A percentile compares a stretch with the other conserved stretches of the same genome.
phyloP scores from a whole-genome alignment of 2,329 filamentous ascomycete genomes.

The Bipolaris cookei region DNA sequence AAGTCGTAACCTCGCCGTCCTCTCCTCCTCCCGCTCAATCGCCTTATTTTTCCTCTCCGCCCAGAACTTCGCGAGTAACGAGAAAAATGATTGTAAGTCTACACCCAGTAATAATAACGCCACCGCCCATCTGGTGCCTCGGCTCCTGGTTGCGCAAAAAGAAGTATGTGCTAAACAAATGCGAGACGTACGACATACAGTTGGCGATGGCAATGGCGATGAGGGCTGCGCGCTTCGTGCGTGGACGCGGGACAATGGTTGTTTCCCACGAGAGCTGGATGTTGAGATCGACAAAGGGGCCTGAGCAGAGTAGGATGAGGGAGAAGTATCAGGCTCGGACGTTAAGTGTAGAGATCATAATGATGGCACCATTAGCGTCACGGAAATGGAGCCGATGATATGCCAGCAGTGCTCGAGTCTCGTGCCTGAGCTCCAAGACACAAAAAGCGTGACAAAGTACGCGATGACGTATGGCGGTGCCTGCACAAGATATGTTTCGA shows the following conservation, averaged over 20 bases:
- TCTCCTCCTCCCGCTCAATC: constrained; percentile 6
- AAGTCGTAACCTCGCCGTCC: neutral
- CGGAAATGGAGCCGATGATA: constrained; percentile 30
- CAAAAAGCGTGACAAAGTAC: constrained; percentile 30
- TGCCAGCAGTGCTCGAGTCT: constrained; percentile 41
- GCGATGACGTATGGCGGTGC: constrained; percentile 50
- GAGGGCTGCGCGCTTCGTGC: constrained; percentile 52
- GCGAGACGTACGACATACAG: constrained; percentile 47
- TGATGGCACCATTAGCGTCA: constrained; percentile 27
- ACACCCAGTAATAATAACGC: constrained; percentile 17
- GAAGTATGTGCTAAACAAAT: constrained; percentile 54
- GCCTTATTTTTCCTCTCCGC: constrained; percentile 11
- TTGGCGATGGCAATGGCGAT: constrained; percentile 55
- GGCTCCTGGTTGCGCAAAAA: constrained; percentile 24
- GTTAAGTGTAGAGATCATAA: constrained; percentile 40
- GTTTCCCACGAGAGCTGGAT: constrained; percentile 54
- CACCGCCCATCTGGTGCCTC: constrained; percentile 18
- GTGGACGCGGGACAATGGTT: constrained; percentile 50
- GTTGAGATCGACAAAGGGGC: constrained; percentile 50
- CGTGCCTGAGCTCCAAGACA: constrained; percentile 37
- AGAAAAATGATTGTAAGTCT: constrained; percentile 6
- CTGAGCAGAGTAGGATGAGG: constrained; percentile 38
- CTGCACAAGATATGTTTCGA: constrained; percentile 50
- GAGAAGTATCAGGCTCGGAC: constrained; percentile 41
- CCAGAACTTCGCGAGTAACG: constrained; percentile 3